Conservation (phyloP, 768 basidiomycete genomes). For the Mrakia hoshinonis region DNA sequence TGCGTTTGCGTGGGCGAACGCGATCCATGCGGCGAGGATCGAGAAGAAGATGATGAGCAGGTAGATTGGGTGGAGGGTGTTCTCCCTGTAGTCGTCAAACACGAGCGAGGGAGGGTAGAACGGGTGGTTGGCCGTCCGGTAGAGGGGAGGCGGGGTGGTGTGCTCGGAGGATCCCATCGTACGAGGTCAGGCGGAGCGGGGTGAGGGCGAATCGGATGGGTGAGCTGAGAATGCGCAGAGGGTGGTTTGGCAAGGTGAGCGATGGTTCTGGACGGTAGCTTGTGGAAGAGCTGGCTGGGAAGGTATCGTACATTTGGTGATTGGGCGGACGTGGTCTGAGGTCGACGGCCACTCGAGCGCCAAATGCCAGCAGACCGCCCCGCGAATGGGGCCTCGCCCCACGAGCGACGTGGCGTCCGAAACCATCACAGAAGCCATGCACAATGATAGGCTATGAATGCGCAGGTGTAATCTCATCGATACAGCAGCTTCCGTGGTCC, state of each 20-base stretch:
- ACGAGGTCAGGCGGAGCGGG: background rate
- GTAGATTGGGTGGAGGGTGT: slow-evolving; percentile 24
- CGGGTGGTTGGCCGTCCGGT: slow-evolving; percentile 17
- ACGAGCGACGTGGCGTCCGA: too few species aligned
- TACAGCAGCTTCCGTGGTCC: too few species aligned
- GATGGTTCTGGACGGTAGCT: background rate
- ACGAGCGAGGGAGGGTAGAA: slow-evolving; percentile 26
- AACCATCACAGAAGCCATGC: too few species aligned
- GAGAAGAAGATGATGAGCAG: slow-evolving; percentile 26
- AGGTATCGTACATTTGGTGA: too few species aligned
- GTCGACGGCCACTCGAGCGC: too few species aligned
- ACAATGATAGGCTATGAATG: too few species aligned
- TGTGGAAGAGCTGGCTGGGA: background rate
- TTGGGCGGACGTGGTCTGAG: too few species aligned
- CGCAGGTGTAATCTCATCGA: too few species aligned
- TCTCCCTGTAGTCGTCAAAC: slow-evolving; percentile 11
- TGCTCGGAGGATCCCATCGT: slow-evolving; percentile 1
- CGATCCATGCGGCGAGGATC: slow-evolving; percentile 13
- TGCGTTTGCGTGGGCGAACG: background rate
- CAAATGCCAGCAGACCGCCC: too few species aligned
- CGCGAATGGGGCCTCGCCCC: too few species aligned
- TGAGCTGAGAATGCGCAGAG: background rate
- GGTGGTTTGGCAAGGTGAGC: background rate
- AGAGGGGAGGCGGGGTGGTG: background rate
- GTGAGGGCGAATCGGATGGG: background rate